phyloP scores from a whole-genome alignment of 2,329 filamentous ascomycete genomes.

The Colletotrichum cordylinicola region DNA sequence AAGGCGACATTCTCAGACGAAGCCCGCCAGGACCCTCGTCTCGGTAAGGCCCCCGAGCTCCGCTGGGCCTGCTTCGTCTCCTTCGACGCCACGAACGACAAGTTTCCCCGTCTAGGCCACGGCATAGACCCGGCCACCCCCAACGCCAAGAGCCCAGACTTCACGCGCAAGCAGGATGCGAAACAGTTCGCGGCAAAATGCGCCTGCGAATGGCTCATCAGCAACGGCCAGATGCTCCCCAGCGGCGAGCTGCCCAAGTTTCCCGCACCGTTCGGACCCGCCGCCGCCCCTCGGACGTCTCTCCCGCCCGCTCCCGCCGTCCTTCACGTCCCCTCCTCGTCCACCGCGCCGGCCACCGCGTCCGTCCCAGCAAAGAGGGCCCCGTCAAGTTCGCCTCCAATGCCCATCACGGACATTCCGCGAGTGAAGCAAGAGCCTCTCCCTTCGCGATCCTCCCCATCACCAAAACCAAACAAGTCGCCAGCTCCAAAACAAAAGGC shows the following conservation, averaged over 20 bases:
- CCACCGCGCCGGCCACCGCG: background rate
- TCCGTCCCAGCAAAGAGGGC: background rate
- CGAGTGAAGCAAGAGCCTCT: background rate
- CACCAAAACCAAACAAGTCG: background rate
- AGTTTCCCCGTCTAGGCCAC: conserved; percentile 9
- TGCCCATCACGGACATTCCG: background rate
- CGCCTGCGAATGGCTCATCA: conserved; percentile 47
- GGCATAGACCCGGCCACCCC: conserved; percentile 32
- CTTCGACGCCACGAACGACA: conserved; percentile 1
- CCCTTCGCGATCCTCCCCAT: background rate
- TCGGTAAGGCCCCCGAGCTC: conserved; percentile 10
- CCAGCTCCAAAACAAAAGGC: background rate
- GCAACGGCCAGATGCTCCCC: conserved; percentile 30
- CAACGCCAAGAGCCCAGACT: background rate
- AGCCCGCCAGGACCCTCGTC: conserved; percentile 8
- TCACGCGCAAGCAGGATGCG: conserved; percentile 40
- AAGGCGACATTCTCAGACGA: conserved; percentile 4
- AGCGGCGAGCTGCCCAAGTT: conserved; percentile 25
- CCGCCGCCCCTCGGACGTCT: background rate
- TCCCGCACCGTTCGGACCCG: conserved; percentile 8
- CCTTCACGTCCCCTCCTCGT: background rate
- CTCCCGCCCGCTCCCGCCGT: background rate
- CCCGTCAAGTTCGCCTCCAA: background rate
- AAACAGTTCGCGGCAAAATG: conserved; percentile 59
- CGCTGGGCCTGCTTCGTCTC: conserved; percentile 14